Percentiles rank a stretch among this genome's conserved stretches.
These are phyloP conservation scores for Haplographium delicatum DNA, from an alignment of 495 filamentous ascomycete genomes.

Conservation along the genomic window DNA sequence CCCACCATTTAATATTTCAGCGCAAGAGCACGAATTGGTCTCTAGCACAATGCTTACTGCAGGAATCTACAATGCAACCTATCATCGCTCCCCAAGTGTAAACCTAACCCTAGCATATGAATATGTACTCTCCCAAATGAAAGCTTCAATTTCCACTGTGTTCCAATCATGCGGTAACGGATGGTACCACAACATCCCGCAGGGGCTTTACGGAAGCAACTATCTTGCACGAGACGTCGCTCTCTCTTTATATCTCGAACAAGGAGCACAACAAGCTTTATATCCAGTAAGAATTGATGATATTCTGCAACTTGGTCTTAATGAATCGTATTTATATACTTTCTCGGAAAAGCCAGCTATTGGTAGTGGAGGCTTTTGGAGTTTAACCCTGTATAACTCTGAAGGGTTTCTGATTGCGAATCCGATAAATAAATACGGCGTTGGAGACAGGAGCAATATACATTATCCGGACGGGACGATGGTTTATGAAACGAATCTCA, in stretches of 20 bases:
- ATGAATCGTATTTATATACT: background rate
- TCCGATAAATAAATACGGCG: constrained; percentile 1
- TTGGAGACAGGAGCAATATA: constrained; percentile 2
- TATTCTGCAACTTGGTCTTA: background rate
- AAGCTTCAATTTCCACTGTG: background rate
- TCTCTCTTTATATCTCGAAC: background rate
- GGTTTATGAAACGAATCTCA: background rate
- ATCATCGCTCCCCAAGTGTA: background rate
- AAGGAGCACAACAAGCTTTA: background rate
- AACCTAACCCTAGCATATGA: background rate
- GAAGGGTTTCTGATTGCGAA: background rate
- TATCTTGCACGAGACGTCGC: constrained; percentile 3
- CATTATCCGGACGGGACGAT: background rate
- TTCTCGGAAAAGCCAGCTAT: constrained; percentile 4
- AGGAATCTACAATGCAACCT: background rate
- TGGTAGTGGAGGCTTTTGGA: background rate
- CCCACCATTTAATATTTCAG: background rate
- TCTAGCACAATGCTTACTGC: background rate
- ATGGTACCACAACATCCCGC: constrained; percentile 1
- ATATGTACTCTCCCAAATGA: background rate
- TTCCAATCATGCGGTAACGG: background rate
- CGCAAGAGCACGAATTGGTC: background rate
- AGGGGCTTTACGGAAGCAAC: background rate
- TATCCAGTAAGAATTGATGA: background rate
- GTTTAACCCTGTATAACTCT: background rate